A percentile compares a stretch with the other conserved stretches of the same genome.
Conservation (phyloP, 805 yeast genomes). For the Priceomyces melissophilus region DNA sequence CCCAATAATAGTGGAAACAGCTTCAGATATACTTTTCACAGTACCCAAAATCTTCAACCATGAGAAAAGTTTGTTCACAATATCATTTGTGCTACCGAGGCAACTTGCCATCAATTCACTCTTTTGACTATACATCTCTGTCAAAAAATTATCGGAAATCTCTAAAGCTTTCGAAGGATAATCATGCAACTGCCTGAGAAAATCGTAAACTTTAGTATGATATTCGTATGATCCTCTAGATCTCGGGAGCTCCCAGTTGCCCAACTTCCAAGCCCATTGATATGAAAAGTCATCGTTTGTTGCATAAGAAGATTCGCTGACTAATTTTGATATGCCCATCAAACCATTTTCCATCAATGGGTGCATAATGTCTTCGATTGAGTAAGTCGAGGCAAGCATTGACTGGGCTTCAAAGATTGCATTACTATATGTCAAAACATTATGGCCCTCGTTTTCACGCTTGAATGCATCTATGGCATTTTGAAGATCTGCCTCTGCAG, state of each 20-base stretch:
- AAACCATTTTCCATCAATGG: slow-evolving; percentile 52
- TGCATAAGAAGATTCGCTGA: slow-evolving; percentile 20
- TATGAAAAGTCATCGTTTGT: slow-evolving; percentile 24
- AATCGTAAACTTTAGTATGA: slow-evolving; percentile 48
- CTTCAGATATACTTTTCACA: slow-evolving; percentile 18
- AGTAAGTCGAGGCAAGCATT: slow-evolving; percentile 8
- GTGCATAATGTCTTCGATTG: slow-evolving; percentile 17
- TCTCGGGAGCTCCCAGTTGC: slow-evolving; percentile 70
- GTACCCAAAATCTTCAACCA: slow-evolving; percentile 29
- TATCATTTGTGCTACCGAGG: slow-evolving; percentile 14
- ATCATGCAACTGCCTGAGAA: slow-evolving; percentile 48
- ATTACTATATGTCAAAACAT: slow-evolving; percentile 50
- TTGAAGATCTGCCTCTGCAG: slow-evolving; percentile 51
- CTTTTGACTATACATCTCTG: slow-evolving; percentile 15
- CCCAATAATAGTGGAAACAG: slow-evolving; percentile 5
- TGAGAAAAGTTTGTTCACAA: slow-evolving; percentile 7
- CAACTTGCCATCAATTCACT: slow-evolving; percentile 4
- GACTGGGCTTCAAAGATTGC: slow-evolving; percentile 51
- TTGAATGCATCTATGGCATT: slow-evolving; percentile 46
- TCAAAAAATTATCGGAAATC: slow-evolving; percentile 18
- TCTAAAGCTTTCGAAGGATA: slow-evolving; percentile 14
- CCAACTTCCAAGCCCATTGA: slow-evolving; percentile 74
- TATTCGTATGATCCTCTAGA: slow-evolving; percentile 34
- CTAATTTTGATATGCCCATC: slow-evolving; percentile 52
- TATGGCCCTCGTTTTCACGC: slow-evolving; percentile 25